Conservation (phyloP, 2,329 filamentous ascomycete genomes). For the Sarocladium oryzae region DNA sequence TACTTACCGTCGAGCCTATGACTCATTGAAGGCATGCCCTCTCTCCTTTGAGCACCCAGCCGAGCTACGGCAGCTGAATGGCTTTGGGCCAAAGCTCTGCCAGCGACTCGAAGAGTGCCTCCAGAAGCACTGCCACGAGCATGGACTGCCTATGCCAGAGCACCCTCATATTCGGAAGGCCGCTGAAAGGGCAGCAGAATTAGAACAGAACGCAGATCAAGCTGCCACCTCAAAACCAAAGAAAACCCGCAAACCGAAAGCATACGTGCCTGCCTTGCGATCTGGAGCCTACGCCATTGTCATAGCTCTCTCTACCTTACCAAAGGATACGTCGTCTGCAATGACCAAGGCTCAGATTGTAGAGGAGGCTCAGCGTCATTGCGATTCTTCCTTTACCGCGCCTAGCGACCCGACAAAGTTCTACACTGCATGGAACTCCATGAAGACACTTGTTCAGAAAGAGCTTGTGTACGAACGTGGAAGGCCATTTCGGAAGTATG, state of each 20-base stretch:
- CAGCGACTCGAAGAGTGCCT: constrained; percentile 58
- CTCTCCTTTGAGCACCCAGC: constrained; percentile 65
- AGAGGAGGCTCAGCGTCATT: constrained; percentile 62
- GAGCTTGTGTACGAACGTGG: constrained; percentile 68
- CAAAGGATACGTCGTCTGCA: constrained; percentile 44
- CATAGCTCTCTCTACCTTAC: constrained; percentile 55
- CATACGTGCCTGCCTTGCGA: constrained; percentile 66
- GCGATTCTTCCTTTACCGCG: constrained; percentile 65
- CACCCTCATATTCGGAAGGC: constrained; percentile 41
- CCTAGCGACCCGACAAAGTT: constrained; percentile 61
- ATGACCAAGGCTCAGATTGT: constrained; percentile 65
- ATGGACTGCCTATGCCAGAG: constrained; percentile 62
- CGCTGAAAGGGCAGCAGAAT: constrained; percentile 14
- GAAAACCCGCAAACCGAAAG: constrained; percentile 52
- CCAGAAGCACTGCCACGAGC: constrained; percentile 55
- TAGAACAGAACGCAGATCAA: constrained; percentile 12
- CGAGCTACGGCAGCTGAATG: constrained; percentile 65
- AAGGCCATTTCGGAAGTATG: constrained; percentile 60
- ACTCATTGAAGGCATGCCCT: constrained; percentile 70
- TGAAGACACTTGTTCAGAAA: constrained; percentile 68
- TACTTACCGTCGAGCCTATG: constrained; percentile 70
- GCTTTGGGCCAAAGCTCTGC: constrained; percentile 67
- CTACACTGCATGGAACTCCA: constrained; percentile 78
- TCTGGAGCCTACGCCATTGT: constrained; percentile 70
- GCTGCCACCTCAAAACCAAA: constrained; percentile 33